phyloP scores from a whole-genome alignment of 1,284 basidiomycete species.

The Farysia itapuensis region DNA sequence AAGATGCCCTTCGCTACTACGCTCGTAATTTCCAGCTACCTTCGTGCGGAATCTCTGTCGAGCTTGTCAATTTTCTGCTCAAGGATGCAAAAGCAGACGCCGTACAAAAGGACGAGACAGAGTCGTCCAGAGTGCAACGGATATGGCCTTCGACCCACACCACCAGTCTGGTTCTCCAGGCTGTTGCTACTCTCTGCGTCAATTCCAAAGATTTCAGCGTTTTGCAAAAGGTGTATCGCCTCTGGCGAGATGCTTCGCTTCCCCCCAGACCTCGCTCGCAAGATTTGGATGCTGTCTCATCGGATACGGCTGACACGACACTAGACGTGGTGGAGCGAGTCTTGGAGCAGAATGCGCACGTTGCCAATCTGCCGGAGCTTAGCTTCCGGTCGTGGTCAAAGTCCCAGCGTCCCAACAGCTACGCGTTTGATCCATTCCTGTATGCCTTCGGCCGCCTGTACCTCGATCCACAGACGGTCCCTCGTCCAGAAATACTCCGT shows the following conservation, averaged over 20 bases:
- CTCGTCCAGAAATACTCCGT: too few relatives aligned
- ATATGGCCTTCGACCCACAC: conserved; percentile 38
- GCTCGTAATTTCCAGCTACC: conserved; percentile 28
- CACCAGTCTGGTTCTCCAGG: conserved; percentile 24
- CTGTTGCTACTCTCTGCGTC: conserved; percentile 8
- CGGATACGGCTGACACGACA: background rate
- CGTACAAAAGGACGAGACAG: too few relatives aligned
- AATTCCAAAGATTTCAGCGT: conserved; percentile 14
- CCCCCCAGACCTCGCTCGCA: background rate
- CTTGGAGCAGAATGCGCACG: too few relatives aligned
- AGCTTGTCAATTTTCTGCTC: conserved; percentile 7
- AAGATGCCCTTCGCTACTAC: conserved; percentile 14
- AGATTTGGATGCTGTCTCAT: background rate
- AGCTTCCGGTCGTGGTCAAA: conserved; percentile 23
- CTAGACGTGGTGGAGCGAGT: too few relatives aligned
- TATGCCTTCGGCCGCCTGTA: conserved; percentile 21
- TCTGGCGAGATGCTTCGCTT: conserved; percentile 10
- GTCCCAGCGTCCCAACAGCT: conserved; percentile 16
- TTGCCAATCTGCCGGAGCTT: background rate
- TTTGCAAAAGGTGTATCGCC: conserved; percentile 5
- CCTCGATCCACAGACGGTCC: too few relatives aligned
- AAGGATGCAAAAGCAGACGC: conserved; percentile 2
- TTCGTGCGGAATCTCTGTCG: conserved; percentile 15
- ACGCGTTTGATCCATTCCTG: conserved; percentile 25
- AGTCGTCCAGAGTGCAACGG: too few relatives aligned